Evolutionary conservation across 495 filamentous ascomycete species (phyloP).

Genomic region (Talaromyces adpressus): DNA sequence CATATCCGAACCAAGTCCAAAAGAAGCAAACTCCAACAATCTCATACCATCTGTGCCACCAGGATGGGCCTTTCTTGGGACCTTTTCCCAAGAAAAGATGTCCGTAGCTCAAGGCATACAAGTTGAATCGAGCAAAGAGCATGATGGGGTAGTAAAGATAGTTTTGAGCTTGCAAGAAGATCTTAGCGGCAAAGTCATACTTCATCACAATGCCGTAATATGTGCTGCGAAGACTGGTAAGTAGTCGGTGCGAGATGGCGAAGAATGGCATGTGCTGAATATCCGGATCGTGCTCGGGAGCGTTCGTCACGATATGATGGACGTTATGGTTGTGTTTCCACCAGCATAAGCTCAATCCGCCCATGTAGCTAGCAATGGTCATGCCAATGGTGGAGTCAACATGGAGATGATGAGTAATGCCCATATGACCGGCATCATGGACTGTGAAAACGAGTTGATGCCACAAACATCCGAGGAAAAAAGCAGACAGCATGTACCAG

Average conservation of each 20-base stretch:
- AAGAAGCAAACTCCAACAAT: slow-evolving; percentile 77
- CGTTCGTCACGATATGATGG: slow-evolving; percentile 96
- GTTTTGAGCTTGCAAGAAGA: slow-evolving; percentile 68
- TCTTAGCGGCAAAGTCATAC: slow-evolving; percentile 69
- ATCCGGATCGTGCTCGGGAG: slow-evolving; percentile 93
- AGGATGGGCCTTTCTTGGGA: slow-evolving; percentile 73
- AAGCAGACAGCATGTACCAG: slow-evolving; percentile 70
- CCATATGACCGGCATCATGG: slow-evolving; percentile 97
- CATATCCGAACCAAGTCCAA: slow-evolving; percentile 92
- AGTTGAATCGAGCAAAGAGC: slow-evolving; percentile 82
- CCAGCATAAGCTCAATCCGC: slow-evolving; percentile 89
- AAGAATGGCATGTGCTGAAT: slow-evolving; percentile 97
- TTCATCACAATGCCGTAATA: slow-evolving; percentile 87
- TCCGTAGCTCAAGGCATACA: slow-evolving; percentile 79
- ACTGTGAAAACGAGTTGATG: slow-evolving; percentile 93
- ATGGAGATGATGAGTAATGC: slow-evolving; percentile 85
- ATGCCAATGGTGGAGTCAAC: slow-evolving; percentile 82
- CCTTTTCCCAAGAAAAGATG: slow-evolving; percentile 70
- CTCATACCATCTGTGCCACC: slow-evolving; percentile 88
- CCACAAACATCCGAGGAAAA: slow-evolving; percentile 83
- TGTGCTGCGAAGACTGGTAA: slow-evolving; percentile 67
- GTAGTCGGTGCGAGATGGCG: slow-evolving; percentile 82
- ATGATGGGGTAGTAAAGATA: slow-evolving; percentile 86
- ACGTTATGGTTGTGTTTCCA: slow-evolving; percentile 98
- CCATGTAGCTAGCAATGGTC: slow-evolving; percentile 82